These are phyloP conservation scores for Bretziella fagacearum DNA, from an alignment of 2,329 filamentous ascomycete species.

Conservation along the genomic window DNA sequence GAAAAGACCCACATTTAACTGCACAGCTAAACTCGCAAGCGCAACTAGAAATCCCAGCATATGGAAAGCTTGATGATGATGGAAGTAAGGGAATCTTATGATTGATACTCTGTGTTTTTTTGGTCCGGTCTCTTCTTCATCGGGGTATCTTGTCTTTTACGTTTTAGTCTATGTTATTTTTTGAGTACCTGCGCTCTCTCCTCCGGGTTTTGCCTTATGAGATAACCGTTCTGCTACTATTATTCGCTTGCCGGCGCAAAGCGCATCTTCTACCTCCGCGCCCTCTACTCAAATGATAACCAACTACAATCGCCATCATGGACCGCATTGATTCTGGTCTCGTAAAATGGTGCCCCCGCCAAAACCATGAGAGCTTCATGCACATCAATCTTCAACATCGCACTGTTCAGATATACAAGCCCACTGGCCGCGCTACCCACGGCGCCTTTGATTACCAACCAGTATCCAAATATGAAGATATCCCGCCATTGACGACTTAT, in stretches of 20 bases:
- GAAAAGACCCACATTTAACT: no score
- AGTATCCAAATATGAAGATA: constrained; percentile 42
- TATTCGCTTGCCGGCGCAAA: not conserved
- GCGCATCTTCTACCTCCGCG: not conserved
- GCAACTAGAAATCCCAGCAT: no score
- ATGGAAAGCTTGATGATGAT: no score
- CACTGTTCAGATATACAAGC: constrained; percentile 45
- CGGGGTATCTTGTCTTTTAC: no score
- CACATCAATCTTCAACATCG: constrained; percentile 48
- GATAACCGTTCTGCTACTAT: no score
- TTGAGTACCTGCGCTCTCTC: no score
- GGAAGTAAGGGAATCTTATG: no score
- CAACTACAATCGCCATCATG: constrained; percentile 23
- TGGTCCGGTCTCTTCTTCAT: no score
- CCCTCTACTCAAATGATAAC: not conserved
- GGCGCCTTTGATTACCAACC: constrained; percentile 41
- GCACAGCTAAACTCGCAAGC: no score
- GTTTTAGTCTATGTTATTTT: no score
- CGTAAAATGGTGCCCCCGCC: constrained; percentile 49
- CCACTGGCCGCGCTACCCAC: constrained; percentile 39
- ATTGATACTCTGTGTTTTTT: no score
- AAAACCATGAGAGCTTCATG: constrained; percentile 41
- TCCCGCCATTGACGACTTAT: constrained; percentile 46
- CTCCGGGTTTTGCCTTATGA: no score
- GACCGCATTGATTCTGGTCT: constrained; percentile 45